Base-by-base conservation (phyloP, 2,329 filamentous ascomycete species). In the Blumeria hordei region DNA sequence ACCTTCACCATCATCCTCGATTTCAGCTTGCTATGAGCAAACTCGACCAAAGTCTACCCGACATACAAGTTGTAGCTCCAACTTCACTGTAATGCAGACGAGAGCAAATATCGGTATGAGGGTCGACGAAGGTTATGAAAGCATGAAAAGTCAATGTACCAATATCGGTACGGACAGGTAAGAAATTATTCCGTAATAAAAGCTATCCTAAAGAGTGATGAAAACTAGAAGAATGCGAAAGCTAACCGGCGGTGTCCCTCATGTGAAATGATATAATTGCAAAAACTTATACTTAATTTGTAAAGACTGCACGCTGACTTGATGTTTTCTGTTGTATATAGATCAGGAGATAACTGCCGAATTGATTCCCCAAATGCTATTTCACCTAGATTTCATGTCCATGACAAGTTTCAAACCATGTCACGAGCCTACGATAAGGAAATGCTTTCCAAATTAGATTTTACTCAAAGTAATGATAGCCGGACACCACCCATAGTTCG, bases 41-140 rank as follows among this genome's bases (percentile, higher is more conserved):
- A 28, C 21, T 28, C 21, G 21, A 49, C 68, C 71, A 3, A 66
- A 67, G n/a, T 74, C 72, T 47, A 75, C 72, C 62, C 64, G 75
- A 53, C 68, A 70, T 60, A 72, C 72, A 52, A 68, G 67, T 58
- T 69, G 70, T 61, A 62, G 62, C 50, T 68, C 67, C 32, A 59
- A 58, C 52, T 62, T 57, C 52, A 62, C 58, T 41, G 51, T 28
- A 56, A 32, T 61, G 64, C 14, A 60, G 59, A 49, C 58, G 60
- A 32, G 64, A 67, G 6, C 62, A 33, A 60, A 59, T 52, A 58
- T 54, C 45, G 64, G 58, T 55, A 60, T 57, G 49, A 59, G 57
- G 41, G 58, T 60, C 45, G 66, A 68, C 54, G 67, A 68, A 60
- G 67, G 65, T 18, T 68, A 67, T 57, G 60, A 62, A 34, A 67